Conservation (phyloP, 176 grass and related monocot genomes). For the Elaeis guineensis region DNA sequence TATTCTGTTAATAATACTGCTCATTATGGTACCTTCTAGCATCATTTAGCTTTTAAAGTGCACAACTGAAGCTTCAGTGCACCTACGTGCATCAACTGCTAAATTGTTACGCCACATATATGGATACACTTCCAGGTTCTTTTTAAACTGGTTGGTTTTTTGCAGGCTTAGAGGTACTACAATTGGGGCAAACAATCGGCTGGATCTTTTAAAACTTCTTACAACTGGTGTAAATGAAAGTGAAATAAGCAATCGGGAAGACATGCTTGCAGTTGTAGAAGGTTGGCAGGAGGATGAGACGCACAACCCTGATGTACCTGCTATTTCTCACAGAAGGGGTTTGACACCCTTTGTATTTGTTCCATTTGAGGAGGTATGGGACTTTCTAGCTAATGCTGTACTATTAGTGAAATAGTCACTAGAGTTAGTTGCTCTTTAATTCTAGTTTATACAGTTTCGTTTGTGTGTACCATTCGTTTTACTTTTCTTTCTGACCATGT, state of each 20-base stretch:
- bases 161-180: slow-evolving; percentile 80
- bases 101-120: too few species aligned
- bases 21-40: too few species aligned
- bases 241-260: slow-evolving; percentile 59
- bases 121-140: neutral
- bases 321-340: slow-evolving; percentile 73
- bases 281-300: slow-evolving; percentile 92
- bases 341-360: slow-evolving; percentile 85
- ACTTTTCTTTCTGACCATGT: too few species aligned
- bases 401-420: neutral
- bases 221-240: slow-evolving; percentile 75
- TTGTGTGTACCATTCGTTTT: too few species aligned
- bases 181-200: slow-evolving; percentile 67
- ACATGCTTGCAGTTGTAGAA: slow-evolving; percentile 61
- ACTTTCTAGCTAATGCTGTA: neutral
- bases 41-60: too few species aligned
- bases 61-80: too few species aligned
- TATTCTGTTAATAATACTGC: slow-evolving; percentile 19
- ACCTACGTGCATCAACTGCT: too few species aligned
- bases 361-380: slow-evolving; percentile 76
- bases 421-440: neutral
- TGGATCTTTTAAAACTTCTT: slow-evolving; percentile 82
- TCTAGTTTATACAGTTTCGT: neutral
- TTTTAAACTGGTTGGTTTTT: slow-evolving; percentile 3
- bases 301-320: slow-evolving; percentile 82